Conservation (phyloP, 768 basidiomycete genomes). For the Xerocomus potaroensis region DNA sequence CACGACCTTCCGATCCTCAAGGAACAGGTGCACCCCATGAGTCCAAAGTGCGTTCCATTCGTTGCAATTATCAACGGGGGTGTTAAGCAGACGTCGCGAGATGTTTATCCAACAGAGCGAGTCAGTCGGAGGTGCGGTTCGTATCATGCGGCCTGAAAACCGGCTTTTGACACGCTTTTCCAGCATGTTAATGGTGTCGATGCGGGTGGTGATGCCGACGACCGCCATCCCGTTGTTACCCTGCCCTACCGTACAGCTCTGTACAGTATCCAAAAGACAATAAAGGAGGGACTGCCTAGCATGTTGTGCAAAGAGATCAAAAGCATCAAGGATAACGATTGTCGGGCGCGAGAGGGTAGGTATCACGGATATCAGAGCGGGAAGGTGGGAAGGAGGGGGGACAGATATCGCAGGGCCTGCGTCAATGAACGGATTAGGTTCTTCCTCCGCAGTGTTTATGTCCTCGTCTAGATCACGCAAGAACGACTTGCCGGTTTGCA, state of each 20-base stretch:
- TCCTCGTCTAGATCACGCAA: slow-evolving; percentile 34
- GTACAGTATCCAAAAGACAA: slow-evolving; percentile 91
- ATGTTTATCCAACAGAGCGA: slow-evolving; percentile 48
- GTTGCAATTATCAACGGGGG: slow-evolving; percentile 19
- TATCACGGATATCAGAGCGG: slow-evolving; percentile 68
- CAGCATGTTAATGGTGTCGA: slow-evolving; percentile 83
- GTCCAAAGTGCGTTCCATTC: slow-evolving; percentile 67
- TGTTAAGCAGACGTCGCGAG: slow-evolving; percentile 43
- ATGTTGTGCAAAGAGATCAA: slow-evolving; percentile 91
- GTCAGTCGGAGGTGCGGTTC: slow-evolving; percentile 59
- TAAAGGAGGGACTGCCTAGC: slow-evolving; percentile 91
- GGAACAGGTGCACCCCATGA: slow-evolving; percentile 50
- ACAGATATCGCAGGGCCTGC: slow-evolving; percentile 34
- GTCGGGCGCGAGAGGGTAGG: slow-evolving; percentile 78
- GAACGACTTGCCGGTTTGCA: slow-evolving; percentile 67
- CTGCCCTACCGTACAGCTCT: slow-evolving; percentile 65
- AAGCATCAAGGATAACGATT: slow-evolving; percentile 82
- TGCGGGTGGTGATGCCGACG: slow-evolving; percentile 79
- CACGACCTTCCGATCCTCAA: slow-evolving; percentile 44
- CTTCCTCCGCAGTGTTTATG: slow-evolving; percentile 33
- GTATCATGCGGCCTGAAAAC: slow-evolving; percentile 88
- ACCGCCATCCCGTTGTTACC: slow-evolving; percentile 72
- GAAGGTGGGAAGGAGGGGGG: slow-evolving; percentile 66
- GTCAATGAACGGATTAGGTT: slow-evolving; percentile 52
- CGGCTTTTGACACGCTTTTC: slow-evolving; percentile 98